A percentile compares a stretch with the other conserved stretches of the same genome.
phyloP scores from a whole-genome alignment of 441 rosid genomes.

The Gossypium davidsonii region DNA sequence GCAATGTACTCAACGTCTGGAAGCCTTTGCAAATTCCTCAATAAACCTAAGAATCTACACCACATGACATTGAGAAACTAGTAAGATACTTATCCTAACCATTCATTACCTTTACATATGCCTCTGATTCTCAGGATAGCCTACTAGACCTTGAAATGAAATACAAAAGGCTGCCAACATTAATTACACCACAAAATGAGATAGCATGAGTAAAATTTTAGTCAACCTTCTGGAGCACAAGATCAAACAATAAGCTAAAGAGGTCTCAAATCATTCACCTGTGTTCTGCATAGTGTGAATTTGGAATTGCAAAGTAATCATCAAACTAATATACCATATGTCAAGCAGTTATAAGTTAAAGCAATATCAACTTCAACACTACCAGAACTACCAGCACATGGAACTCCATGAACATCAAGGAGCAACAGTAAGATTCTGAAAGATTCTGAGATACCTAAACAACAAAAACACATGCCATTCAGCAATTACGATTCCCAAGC shows the following conservation, averaged over 20 bases:
- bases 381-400: background rate
- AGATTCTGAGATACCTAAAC: background rate
- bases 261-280: background rate
- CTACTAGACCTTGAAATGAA: background rate
- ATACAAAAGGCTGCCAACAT: background rate
- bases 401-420: background rate
- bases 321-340: constrained; percentile 1
- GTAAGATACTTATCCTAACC: background rate
- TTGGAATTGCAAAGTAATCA: background rate
- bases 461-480: background rate
- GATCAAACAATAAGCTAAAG: background rate
- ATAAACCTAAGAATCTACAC: background rate
- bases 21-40: background rate
- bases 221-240: background rate
- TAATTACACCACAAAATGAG: background rate
- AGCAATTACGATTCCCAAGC: background rate
- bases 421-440: background rate
- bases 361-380: background rate
- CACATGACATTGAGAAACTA: background rate
- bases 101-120: background rate
- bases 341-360: background rate
- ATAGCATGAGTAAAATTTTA: background rate
- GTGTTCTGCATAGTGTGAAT: background rate
- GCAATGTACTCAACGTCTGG: background rate
- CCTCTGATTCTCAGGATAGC: background rate